These are phyloP conservation scores for Colletotrichum orbiculare DNA, from an alignment of 2,329 filamentous ascomycete genomes.

Conservation along the genomic window DNA sequence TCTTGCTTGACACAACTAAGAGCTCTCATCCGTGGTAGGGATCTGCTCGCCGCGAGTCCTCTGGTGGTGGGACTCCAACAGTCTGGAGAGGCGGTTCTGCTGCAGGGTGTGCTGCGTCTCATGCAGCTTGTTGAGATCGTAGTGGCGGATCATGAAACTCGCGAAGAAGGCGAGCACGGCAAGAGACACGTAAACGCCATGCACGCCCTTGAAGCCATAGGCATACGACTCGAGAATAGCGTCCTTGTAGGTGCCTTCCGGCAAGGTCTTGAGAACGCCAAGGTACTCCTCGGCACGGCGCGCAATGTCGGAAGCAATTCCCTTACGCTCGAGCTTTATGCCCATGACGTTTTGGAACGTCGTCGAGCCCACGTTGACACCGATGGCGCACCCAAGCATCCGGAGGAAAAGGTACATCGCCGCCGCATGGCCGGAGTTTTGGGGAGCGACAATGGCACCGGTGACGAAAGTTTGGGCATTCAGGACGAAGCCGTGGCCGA, in stretches of 20 bases:
- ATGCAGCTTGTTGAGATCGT: conserved; percentile 32
- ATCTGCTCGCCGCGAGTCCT: conserved; percentile 11
- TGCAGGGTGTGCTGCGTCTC: conserved; percentile 33
- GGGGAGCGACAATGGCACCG: conserved; percentile 35
- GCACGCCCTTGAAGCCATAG: conserved; percentile 35
- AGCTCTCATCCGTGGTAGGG: conserved; percentile 23
- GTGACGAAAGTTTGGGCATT: conserved; percentile 41
- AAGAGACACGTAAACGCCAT: conserved; percentile 32
- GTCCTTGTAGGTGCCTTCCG: conserved; percentile 34
- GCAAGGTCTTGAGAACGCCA: conserved; percentile 26
- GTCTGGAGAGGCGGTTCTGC: conserved; percentile 24
- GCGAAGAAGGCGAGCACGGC: conserved; percentile 29
- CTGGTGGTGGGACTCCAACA: conserved; percentile 16
- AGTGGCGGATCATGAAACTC: conserved; percentile 35
- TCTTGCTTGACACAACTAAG: background rate
- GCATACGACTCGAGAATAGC: conserved; percentile 29
- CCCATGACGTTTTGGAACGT: conserved; percentile 40
- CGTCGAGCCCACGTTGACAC: conserved; percentile 38
- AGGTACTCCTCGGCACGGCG: conserved; percentile 33
- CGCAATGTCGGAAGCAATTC: conserved; percentile 33
- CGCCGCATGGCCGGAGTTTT: conserved; percentile 37
- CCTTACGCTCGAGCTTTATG: conserved; percentile 33
- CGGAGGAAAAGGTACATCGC: conserved; percentile 39
- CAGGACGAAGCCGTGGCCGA: conserved; percentile 39
- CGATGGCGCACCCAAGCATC: conserved; percentile 37